phyloP scores from a whole-genome alignment of 192 early-diverging fungal species.

The Rhizophagus prolifer region DNA sequence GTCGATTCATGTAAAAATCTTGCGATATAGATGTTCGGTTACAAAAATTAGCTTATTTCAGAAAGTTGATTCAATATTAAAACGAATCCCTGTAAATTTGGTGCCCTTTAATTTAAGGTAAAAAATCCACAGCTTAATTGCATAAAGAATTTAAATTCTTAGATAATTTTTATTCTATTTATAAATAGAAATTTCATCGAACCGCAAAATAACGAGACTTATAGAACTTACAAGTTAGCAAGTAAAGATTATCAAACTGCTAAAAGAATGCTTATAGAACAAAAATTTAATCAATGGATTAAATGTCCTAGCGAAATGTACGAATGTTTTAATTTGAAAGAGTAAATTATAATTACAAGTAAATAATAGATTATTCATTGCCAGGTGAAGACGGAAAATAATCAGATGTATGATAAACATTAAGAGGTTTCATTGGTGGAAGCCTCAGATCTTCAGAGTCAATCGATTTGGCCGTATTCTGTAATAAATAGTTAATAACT shows the following conservation, averaged over 20 bases:
- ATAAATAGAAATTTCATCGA: background rate
- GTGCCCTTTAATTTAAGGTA: conserved; percentile 16
- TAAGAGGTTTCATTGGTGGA: conserved; percentile 25
- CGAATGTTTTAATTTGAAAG: conserved; percentile 5
- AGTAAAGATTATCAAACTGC: conserved; percentile 25
- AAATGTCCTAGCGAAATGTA: conserved; percentile 28
- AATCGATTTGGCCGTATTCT: conserved; percentile 25
- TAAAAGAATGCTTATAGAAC: background rate
- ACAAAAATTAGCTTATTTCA: conserved; percentile 19
- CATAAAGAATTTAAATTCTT: background rate
- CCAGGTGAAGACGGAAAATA: conserved; percentile 13
- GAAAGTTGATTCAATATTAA: background rate
- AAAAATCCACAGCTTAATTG: background rate
- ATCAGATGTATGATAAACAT: conserved; percentile 24
- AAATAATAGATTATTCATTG: background rate
- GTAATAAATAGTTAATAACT: background rate
- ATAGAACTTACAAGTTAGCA: background rate
- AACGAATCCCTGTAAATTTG: background rate
- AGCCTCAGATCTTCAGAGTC: conserved; percentile 14
- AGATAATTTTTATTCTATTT: background rate
- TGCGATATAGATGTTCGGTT: conserved; percentile 7
- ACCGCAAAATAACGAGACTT: background rate
- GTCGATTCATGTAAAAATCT: background rate
- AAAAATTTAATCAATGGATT: conserved; percentile 18
- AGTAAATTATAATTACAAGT: background rate